Evolutionary conservation across 352 stramenopile species (phyloP).

Genomic region (Pythium monospermum): DNA sequence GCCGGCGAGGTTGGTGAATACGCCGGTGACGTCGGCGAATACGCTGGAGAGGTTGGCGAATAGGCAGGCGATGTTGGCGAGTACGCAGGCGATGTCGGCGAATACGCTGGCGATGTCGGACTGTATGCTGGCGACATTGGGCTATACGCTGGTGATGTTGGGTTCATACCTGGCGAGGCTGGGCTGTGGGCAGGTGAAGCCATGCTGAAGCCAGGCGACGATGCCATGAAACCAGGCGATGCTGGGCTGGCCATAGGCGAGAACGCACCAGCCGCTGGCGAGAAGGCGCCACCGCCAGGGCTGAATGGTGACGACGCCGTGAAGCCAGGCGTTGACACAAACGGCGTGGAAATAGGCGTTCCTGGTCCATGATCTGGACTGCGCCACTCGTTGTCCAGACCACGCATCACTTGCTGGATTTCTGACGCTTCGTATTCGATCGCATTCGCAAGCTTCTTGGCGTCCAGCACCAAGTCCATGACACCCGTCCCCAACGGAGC

Average conservation of each 20-base stretch:
- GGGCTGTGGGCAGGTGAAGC: slow-evolving; percentile 74
- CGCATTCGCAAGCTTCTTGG: slow-evolving; percentile 96
- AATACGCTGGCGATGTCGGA: slow-evolving; percentile 58
- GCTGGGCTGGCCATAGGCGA: slow-evolving; percentile 80
- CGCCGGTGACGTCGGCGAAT: slow-evolving; percentile 44
- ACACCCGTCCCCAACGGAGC: slow-evolving; percentile 95
- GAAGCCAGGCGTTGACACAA: slow-evolving; percentile 78
- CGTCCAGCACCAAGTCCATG: slow-evolving; percentile 98
- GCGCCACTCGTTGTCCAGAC: slow-evolving; percentile 89
- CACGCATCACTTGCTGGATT: slow-evolving; percentile 89
- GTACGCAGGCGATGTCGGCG: slow-evolving; percentile 81
- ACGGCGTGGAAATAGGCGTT: slow-evolving; percentile 84
- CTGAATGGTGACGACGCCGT: slow-evolving; percentile 87
- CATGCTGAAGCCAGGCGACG: slow-evolving; percentile 68
- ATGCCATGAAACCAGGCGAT: slow-evolving; percentile 70
- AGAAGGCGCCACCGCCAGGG: slow-evolving; percentile 83
- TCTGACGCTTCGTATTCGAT: slow-evolving; percentile 95
- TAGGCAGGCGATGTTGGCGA: slow-evolving; percentile 78
- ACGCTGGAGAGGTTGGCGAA: slow-evolving; percentile 48
- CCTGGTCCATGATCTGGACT: slow-evolving; percentile 71
- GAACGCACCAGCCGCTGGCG: slow-evolving; percentile 80
- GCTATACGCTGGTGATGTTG: slow-evolving; percentile 86
- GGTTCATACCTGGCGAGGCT: slow-evolving; percentile 61
- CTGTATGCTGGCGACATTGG: slow-evolving; percentile 87
- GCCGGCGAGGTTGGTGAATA: slow-evolving; percentile 63